Evolutionary conservation across 805 yeast species (phyloP).

Genomic region (Saccharomycopsis fibuligera): DNA sequence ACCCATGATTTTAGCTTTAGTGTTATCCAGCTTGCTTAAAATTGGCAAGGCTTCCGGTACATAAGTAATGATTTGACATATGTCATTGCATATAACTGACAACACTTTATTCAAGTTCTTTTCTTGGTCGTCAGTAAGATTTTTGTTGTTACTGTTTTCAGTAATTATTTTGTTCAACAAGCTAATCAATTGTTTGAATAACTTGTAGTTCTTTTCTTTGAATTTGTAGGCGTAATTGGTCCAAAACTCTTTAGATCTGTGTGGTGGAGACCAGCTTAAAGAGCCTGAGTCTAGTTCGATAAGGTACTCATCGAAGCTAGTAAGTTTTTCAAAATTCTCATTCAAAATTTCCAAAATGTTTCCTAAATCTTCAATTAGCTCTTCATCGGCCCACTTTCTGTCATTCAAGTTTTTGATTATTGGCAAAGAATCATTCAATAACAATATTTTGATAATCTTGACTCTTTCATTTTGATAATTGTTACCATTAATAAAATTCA

Average conservation of each 20-base stretch:
- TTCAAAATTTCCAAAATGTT: conserved; percentile 53
- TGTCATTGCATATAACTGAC: conserved; percentile 64
- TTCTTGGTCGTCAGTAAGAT: conserved; percentile 30
- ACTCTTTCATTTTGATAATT: conserved; percentile 31
- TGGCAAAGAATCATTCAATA: conserved; percentile 68
- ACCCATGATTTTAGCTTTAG: conserved; percentile 79
- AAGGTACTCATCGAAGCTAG: conserved; percentile 88
- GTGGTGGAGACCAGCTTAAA: conserved; percentile 89
- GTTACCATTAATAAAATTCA: conserved; percentile 46
- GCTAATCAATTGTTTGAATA: conserved; percentile 54
- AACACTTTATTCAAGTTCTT: conserved; percentile 31
- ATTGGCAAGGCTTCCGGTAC: conserved; percentile 55
- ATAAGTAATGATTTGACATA: conserved; percentile 53
- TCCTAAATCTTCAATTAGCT: conserved; percentile 67
- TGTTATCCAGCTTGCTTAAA: conserved; percentile 43
- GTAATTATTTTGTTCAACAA: conserved; percentile 36
- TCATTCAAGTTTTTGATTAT: conserved; percentile 64
- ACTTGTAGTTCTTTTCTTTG: conserved; percentile 70
- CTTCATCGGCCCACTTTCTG: conserved; percentile 93
- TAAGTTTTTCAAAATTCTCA: conserved; percentile 68
- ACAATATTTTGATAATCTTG: conserved; percentile 55
- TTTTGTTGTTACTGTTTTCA: conserved; percentile 24
- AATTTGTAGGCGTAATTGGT: conserved; percentile 70
- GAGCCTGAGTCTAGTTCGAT: conserved; percentile 76
- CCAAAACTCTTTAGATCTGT: conserved; percentile 85